Base-by-base conservation (phyloP, 257 asterid genomes). In the Fraxinus excelsior region DNA sequence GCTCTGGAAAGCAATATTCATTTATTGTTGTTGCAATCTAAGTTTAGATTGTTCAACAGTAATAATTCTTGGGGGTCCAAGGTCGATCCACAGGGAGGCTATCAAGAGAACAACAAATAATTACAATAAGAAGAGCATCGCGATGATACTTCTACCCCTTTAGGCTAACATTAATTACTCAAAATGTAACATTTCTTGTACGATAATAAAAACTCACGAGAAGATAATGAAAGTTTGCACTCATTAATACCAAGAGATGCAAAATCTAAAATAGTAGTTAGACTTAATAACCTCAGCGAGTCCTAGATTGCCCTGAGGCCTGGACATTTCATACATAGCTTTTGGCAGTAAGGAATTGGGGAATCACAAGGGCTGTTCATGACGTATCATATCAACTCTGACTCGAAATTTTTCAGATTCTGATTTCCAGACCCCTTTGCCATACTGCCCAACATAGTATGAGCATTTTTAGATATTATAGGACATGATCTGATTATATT, bases 1-100 rank as follows among this genome's bases (percentile, higher is more conserved):
- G 26, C 70, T 65, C 26, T 67, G 28, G 75, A 79, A 32, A 16
- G 19, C 37, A 11, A 69, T 21, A 74, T 19, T 26, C 71, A 42
- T 42, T 42, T 42, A 11, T 42, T 12, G 1, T 42, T 42, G 10
- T 42, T 42, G 51, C 18, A 11, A 11, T 42, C 51, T 18, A 42
- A 42, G 16, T 42, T 14, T 42, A 11, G 51, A 42, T 42, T 42
- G 16, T 42, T 42, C 51, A 42, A 42, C 51, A 40, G 1, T 42
- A 42, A 12, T 12, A 42, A 42, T 12, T 42, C 51, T 42, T 5
- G 4, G 16, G 5, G 3, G 51, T 11, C 18, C 4, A 1, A 42
- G 51, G 51, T 42, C 51, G 0, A 42, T 7, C 18, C 51, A 42
- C 51, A 2, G 2, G 18, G 51, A 42, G 51, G 51, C 12, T 12